phyloP scores from a whole-genome alignment of 1,284 basidiomycete genomes.

The Farysia itapuensis region DNA sequence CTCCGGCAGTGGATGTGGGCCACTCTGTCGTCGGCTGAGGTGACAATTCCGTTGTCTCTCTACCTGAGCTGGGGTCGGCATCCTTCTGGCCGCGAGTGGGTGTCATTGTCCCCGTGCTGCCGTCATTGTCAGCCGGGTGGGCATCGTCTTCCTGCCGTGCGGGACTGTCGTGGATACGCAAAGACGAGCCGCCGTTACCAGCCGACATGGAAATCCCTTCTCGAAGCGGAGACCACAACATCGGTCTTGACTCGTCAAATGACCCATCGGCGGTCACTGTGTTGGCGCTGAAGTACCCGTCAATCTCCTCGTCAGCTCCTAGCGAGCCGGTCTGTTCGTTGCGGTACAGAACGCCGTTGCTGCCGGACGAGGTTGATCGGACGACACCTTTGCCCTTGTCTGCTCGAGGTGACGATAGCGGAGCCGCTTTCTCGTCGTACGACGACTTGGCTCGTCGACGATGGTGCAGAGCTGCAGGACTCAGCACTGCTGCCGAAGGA shows the following conservation, averaged over 20 bases:
- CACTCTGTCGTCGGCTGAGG: background rate
- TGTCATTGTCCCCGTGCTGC: slow-evolving; percentile 15
- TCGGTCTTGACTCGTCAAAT: background rate
- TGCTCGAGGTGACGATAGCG: slow-evolving; percentile 25
- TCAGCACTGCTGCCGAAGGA: slow-evolving; percentile 5
- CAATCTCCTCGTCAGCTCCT: slow-evolving; percentile 9
- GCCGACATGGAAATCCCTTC: slow-evolving; percentile 1
- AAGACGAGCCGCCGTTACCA: slow-evolving; percentile 12
- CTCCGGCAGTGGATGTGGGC: background rate
- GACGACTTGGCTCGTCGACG: slow-evolving; percentile 23
- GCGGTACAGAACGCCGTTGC: background rate
- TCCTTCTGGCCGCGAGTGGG: background rate
- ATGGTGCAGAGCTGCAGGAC: slow-evolving; percentile 12
- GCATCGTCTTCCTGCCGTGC: background rate
- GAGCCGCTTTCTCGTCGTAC: slow-evolving; percentile 38
- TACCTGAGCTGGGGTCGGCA: background rate
- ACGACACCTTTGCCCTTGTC: slow-evolving; percentile 40
- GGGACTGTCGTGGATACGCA: slow-evolving; percentile 26
- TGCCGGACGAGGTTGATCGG: slow-evolving; percentile 9
- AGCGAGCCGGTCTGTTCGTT: background rate
- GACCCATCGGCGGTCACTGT: background rate
- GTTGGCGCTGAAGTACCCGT: slow-evolving; percentile 16
- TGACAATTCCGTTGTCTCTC: background rate
- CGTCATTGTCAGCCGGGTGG: slow-evolving; percentile 7
- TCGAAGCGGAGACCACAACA: background rate